Percentiles rank a stretch among this genome's conserved stretches.
Conservation (phyloP, 345 rosid species). For the Eucalyptus cloeziana region DNA sequence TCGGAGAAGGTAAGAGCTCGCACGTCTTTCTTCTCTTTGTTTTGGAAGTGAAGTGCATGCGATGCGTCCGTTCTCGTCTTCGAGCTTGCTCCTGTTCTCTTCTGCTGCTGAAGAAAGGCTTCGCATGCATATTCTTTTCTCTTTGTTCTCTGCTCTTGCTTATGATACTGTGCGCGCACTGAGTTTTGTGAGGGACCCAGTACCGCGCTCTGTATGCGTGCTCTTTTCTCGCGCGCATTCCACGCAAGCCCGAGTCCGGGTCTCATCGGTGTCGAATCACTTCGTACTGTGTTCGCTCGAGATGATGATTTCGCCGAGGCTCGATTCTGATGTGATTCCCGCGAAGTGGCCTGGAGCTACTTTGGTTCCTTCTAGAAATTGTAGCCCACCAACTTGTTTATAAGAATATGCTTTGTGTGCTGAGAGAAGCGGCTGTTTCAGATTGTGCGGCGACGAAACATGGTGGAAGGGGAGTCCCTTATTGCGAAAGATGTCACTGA, state of each 20-base stretch:
- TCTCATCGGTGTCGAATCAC: not conserved
- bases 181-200: not conserved
- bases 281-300: not conserved
- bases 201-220: not conserved
- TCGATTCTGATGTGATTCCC: not conserved
- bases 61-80: not conserved
- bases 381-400: not conserved
- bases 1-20: not conserved
- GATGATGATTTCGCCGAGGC: not conserved
- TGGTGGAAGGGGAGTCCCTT: conserved; percentile 8
- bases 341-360: not conserved
- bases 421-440: not conserved
- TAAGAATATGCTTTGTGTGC: not conserved
- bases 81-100: not conserved
- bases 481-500: conserved; percentile 63
- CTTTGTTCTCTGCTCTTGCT: not conserved
- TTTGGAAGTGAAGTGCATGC: not conserved
- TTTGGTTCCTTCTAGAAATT: not conserved
- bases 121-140: not conserved
- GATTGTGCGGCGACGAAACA: not conserved
- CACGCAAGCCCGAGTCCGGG: not conserved
- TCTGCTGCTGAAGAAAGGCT: not conserved
- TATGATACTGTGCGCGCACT: not conserved
- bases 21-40: not conserved
- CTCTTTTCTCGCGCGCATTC: not conserved